Evolutionary conservation across 768 basidiomycete genomes (phyloP), one percentile per base, ranked within the genome.

Genomic region (Baorangia bicolor): DNA sequence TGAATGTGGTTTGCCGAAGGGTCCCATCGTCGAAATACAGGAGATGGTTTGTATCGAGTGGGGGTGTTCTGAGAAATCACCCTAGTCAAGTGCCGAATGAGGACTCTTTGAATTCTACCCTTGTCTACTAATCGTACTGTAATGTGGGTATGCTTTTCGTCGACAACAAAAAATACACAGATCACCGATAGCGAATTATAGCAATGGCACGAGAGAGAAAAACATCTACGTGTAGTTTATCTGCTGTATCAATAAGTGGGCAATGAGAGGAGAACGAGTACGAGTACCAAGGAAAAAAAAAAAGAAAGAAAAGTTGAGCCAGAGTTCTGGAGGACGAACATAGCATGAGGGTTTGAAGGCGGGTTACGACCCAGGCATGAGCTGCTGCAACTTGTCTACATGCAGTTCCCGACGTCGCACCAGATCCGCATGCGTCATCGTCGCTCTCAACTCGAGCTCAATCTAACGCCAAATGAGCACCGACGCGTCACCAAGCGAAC

Each of bases 391-490:
- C 35, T 68, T 71, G 34, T 72, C 68, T 21, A 82, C 79, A 63
- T 88, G 87, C 5, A 69, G 67, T 18, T 80, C 73, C 21, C 84
- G 79, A 57, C 78, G 81, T 53, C 75, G 78, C 38, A 82, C 72
- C 46, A 89, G 74, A 49, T 89, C 87, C 3, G 71, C 60, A 63
- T 86, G 84, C 5, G 77, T 60, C 35, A 90, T 69, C 8, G 73
- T 74, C 31, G 72, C 62, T 30, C 85, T 78, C 14, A 89, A 73
- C 34, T 89, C 88, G 1, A 69, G 67, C 62, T 88, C 86, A 39
- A 79, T 64, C 86, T 88, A 58, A 4, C 5, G 4, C 31, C 14
- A 14, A 2, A 44, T 16, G 4, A 25, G 18, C 13, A 12, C 18
- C 12, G 13, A 9, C 9, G 25, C 13, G 21, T 39, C 23, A 33